A percentile compares a stretch with the other conserved stretches of the same genome.
Evolutionary conservation across 2,329 filamentous ascomycete genomes (phyloP).

Genomic region (Epicoccum sorghinum): DNA sequence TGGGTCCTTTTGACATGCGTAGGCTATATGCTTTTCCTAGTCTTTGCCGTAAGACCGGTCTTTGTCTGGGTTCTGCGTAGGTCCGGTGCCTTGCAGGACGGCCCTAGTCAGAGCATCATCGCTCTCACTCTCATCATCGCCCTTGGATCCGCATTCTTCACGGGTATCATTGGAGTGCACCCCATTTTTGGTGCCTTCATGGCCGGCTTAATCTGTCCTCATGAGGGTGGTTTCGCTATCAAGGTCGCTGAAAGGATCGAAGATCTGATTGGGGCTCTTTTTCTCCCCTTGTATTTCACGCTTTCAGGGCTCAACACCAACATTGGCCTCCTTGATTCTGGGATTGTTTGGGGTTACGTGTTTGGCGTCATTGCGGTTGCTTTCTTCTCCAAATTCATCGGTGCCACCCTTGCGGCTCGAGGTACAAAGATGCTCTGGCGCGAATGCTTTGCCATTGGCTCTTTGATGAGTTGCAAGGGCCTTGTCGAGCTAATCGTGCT

Average conservation of each 20-base stretch:
- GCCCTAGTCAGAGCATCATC: slow-evolving; percentile 84
- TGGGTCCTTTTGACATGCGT: slow-evolving; percentile 80
- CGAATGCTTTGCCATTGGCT: slow-evolving; percentile 85
- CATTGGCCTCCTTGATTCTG: slow-evolving; percentile 79
- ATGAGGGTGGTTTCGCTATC: slow-evolving; percentile 88
- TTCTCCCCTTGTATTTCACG: slow-evolving; percentile 91
- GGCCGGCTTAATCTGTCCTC: slow-evolving; percentile 86
- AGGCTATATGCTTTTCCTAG: slow-evolving; percentile 77
- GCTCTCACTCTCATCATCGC: slow-evolving; percentile 81
- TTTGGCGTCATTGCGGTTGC: slow-evolving; percentile 81
- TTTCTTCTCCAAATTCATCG: slow-evolving; percentile 83
- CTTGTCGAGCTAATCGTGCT: slow-evolving; percentile 94
- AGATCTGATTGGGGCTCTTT: slow-evolving; percentile 82
- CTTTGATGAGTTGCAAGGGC: slow-evolving; percentile 95
- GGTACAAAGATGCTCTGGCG: slow-evolving; percentile 83
- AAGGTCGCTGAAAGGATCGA: slow-evolving; percentile 94
- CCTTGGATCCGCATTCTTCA: slow-evolving; percentile 83
- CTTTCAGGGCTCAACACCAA: slow-evolving; percentile 89
- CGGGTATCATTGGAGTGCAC: slow-evolving; percentile 88
- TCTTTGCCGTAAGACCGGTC: slow-evolving; percentile 72
- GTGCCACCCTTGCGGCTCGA: slow-evolving; percentile 79
- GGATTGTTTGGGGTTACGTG: slow-evolving; percentile 88
- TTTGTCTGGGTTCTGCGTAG: slow-evolving; percentile 77
- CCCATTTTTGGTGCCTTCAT: slow-evolving; percentile 94
- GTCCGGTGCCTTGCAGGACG: slow-evolving; percentile 81